Evolutionary conservation across 495 filamentous ascomycete genomes (phyloP), one percentile per base, ranked within the genome.

Genomic region (Neurospora sp.): DNA sequence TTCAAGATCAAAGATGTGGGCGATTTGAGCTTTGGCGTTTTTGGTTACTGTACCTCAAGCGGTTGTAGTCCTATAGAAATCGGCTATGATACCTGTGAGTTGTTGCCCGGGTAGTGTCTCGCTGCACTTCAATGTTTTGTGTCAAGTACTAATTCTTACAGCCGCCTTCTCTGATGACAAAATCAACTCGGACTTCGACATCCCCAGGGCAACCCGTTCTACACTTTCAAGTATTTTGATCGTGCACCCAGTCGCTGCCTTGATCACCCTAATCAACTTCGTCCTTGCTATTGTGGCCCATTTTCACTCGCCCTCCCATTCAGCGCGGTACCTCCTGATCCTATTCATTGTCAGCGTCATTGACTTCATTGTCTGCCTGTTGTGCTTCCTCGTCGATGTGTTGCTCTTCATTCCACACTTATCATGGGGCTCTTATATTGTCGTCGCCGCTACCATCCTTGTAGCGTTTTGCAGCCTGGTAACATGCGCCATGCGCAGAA

Each of bases 401-500:
- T 82, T 99, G 41, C 87, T 99, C 20, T 99, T 99, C 78, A 92
- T 97, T 35, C 96, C 96, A 41, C 96, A 98, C 82, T 80, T 97
- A 81, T 86, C 89, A 77, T 98, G 94, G 94, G 96, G 93, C 74
- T 94, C 94, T 73, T 99, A 94, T 88, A 89, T 99, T 73, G 96
- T 98, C 17, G 86, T 99, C 38, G 96, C 89, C 20, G 93, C 96
- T 27, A 96, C 94, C 20, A 92, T 98, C 72, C 83, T 98, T 61
- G 92, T 96, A 61, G 90, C 93, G 68, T 84, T 92, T 7, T 93
- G 91, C 80, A 91, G 91, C 38, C 88, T 99, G 69, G 90, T 97
- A 70, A 94, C 93, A 10, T 99, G 96, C 78, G 94, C 94, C n/a
- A 98, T 98, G 94, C 91, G 96, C 73, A 90, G 96, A 65, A 97